These are phyloP conservation scores for Scheffersomyces parashehatae DNA, from an alignment of 1,139 yeast genomes.

Conservation along the genomic window DNA sequence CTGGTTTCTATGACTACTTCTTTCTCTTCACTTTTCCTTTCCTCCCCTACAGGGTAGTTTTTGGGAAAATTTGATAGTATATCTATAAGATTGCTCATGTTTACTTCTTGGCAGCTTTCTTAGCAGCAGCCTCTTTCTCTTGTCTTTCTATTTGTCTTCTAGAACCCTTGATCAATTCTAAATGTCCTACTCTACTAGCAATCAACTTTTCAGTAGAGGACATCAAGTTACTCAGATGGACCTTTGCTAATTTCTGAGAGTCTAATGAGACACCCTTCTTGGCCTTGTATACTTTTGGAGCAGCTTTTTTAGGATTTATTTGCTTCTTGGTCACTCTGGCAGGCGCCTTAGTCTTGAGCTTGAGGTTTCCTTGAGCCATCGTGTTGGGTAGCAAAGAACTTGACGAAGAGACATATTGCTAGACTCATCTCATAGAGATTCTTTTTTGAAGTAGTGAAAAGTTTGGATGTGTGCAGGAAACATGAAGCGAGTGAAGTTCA, in stretches of 20 bases:
- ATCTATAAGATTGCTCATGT: conserved; percentile 6
- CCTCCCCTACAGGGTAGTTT: too few relatives aligned
- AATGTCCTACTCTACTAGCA: conserved; percentile 91
- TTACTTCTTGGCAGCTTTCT: conserved; percentile 11
- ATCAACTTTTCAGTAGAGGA: conserved; percentile 79
- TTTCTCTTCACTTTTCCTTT: neutral
- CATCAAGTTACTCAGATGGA: conserved; percentile 67
- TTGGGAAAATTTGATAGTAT: conserved; percentile 16
- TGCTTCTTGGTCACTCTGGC: conserved; percentile 56
- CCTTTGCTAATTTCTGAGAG: conserved; percentile 53
- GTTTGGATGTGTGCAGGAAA: neutral
- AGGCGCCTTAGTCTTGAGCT: conserved; percentile 47
- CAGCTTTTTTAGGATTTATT: conserved; percentile 61
- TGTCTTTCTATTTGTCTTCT: conserved; percentile 75
- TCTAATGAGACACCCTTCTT: conserved; percentile 55
- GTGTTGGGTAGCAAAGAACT: neutral
- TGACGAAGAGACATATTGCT: neutral
- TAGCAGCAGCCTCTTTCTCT: conserved; percentile 33
- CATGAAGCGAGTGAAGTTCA: too few relatives aligned
- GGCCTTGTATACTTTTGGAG: conserved; percentile 73
- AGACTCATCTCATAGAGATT: conserved; percentile 1
- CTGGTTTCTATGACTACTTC: neutral
- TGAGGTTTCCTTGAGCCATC: conserved; percentile 62
- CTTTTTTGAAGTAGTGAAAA: neutral
- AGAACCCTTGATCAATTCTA: conserved; percentile 89